A percentile compares a stretch with the other conserved stretches of the same genome.
Evolutionary conservation across 2,329 filamentous ascomycete genomes (phyloP).

Genomic region (Talaromyces piceae): DNA sequence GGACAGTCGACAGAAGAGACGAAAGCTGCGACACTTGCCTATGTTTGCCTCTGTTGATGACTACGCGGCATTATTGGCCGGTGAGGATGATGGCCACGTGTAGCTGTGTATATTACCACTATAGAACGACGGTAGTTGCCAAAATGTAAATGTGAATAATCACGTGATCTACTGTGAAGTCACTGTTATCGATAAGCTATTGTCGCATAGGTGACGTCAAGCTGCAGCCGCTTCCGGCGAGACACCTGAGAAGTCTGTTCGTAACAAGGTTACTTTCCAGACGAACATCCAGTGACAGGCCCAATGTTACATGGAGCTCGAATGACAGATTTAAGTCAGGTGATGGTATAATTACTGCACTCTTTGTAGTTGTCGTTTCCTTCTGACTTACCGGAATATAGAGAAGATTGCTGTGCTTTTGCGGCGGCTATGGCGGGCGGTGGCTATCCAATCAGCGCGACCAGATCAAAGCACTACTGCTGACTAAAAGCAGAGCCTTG

Average conservation of each 20-base stretch:
- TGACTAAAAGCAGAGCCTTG: background rate
- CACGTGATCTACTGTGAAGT: background rate
- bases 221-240: background rate
- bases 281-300: too few relatives aligned
- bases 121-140: background rate
- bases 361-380: background rate
- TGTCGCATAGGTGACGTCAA: background rate
- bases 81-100: conserved; percentile 51
- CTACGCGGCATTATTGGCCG: conserved; percentile 75
- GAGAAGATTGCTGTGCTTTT: background rate
- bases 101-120: conserved; percentile 16
- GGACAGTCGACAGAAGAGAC: conserved; percentile 53
- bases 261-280: too few relatives aligned
- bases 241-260: too few relatives aligned
- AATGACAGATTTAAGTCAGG: too few relatives aligned
- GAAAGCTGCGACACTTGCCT: conserved; percentile 80
- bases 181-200: background rate
- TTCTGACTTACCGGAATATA: background rate
- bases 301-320: too few relatives aligned
- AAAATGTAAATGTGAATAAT: background rate
- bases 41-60: conserved; percentile 92
- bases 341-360: background rate
- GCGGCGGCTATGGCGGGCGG: background rate
- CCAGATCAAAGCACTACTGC: background rate
- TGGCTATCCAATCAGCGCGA: background rate